Percentiles rank a stretch among this genome's conserved stretches.
phyloP scores from a whole-genome alignment of 1,284 basidiomycete genomes.

The Cryptococcus amylolentus region DNA sequence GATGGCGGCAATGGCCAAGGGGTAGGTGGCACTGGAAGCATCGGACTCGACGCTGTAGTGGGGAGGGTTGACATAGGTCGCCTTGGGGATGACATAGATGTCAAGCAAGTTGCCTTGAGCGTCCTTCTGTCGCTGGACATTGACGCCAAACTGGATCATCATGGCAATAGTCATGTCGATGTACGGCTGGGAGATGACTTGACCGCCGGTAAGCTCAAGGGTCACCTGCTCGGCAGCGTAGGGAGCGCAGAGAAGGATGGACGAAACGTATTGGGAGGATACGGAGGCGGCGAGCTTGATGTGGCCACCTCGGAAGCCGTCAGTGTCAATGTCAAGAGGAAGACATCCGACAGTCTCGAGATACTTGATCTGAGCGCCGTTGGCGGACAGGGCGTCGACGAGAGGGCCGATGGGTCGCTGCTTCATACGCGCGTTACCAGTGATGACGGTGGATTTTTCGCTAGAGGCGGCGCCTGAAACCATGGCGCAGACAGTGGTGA shows the following conservation, averaged over 20 bases:
- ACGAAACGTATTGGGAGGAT: constrained; percentile 97
- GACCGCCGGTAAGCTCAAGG: constrained; percentile 84
- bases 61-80: constrained; percentile 71
- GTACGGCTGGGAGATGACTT: constrained; percentile 97
- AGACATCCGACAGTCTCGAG: constrained; percentile 78
- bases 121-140: constrained; percentile 69
- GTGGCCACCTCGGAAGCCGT: constrained; percentile 77
- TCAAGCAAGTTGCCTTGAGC: constrained; percentile 63
- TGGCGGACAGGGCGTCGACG: constrained; percentile 83
- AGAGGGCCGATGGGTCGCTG: constrained; percentile 90
- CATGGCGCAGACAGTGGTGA: constrained; percentile 79
- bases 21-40: constrained; percentile 94
- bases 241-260: constrained; percentile 91
- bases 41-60: constrained; percentile 92
- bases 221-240: constrained; percentile 79
- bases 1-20: constrained; percentile 92
- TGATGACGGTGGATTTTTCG: constrained; percentile 67
- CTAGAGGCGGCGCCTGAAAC: constrained; percentile 48
- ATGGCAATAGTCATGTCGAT: constrained; percentile 99
- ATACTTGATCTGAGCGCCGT: constrained; percentile 76
- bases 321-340: constrained; percentile 77
- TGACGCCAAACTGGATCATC: constrained; percentile 92
- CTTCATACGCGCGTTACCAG: constrained; percentile 98
- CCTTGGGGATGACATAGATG: constrained; percentile 83
- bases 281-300: constrained; percentile 91